phyloP scores from a whole-genome alignment of 75 land plant species.

The Pseudotsuga menziesii region DNA sequence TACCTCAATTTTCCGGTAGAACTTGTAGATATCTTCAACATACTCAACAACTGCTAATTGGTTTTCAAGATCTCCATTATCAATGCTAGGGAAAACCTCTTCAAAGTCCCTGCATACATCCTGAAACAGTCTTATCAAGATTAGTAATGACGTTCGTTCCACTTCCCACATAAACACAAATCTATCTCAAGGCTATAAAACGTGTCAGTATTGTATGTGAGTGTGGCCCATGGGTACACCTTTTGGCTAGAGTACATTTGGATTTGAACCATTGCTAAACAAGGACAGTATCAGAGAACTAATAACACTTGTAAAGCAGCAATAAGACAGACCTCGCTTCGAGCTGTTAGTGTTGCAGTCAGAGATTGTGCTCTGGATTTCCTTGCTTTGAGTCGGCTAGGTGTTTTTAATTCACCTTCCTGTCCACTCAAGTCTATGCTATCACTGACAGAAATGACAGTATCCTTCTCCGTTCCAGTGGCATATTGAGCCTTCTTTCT shows the following conservation, averaged over 20 bases:
- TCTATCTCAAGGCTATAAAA: slow-evolving; percentile 30
- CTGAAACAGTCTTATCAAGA: slow-evolving; percentile 7
- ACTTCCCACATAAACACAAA: not conserved
- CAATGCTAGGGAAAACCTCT: slow-evolving; percentile 26
- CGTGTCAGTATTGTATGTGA: not conserved
- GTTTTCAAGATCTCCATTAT: slow-evolving; percentile 15
- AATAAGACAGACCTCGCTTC: not conserved
- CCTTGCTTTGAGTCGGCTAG: too few species aligned
- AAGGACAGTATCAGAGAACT: too few species aligned
- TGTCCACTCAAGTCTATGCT: too few species aligned
- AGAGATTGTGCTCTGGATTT: too few species aligned
- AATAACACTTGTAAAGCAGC: too few species aligned
- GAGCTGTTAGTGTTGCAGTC: slow-evolving; percentile 1
- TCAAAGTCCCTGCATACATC: slow-evolving; percentile 29
- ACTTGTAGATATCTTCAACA: slow-evolving; percentile 27
- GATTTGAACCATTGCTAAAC: too few species aligned
- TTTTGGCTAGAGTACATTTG: too few species aligned
- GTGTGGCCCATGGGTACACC: too few species aligned
- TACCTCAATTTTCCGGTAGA: slow-evolving; percentile 27
- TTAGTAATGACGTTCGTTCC: not conserved
- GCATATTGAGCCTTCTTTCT: slow-evolving; percentile 4
- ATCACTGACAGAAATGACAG: too few species aligned
- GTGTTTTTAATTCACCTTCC: too few species aligned
- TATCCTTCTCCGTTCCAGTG: too few species aligned
- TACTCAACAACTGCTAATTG: slow-evolving; percentile 28